These are phyloP conservation scores for Trapa bicornis DNA, from an alignment of 345 rosid genomes.

Conservation along the genomic window DNA sequence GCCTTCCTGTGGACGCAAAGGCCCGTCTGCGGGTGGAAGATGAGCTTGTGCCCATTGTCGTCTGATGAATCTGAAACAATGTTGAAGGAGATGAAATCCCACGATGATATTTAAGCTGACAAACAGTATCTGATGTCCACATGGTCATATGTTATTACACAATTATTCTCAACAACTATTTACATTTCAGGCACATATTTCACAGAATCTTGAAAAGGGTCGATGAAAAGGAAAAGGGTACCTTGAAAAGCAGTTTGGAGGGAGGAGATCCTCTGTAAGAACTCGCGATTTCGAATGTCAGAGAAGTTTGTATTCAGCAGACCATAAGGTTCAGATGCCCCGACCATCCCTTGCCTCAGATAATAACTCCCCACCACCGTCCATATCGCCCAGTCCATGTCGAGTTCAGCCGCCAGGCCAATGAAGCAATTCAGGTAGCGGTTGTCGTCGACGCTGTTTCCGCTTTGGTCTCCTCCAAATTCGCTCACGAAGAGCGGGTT, in stretches of 20 bases:
- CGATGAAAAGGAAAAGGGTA: background rate
- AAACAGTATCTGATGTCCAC: no score
- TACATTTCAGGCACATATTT: no score
- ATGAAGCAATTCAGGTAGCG: constrained; percentile 59
- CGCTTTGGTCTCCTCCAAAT: constrained; percentile 64
- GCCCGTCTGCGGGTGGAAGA: constrained; percentile 67
- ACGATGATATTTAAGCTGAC: no score
- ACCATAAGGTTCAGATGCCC: constrained; percentile 52
- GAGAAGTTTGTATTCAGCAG: constrained; percentile 46
- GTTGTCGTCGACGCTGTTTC: constrained; percentile 35
- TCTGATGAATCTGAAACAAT: constrained; percentile 33
- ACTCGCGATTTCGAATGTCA: constrained; percentile 39
- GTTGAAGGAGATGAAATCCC: background rate
- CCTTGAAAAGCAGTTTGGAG: constrained; percentile 62
- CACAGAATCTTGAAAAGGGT: no score
- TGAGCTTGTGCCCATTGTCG: constrained; percentile 25
- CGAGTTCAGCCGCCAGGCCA: constrained; percentile 56
- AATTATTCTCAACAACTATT: no score
- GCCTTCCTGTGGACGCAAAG: constrained; percentile 42
- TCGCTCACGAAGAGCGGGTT: constrained; percentile 61
- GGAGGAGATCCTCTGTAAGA: constrained; percentile 43
- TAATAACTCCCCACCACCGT: constrained; percentile 70
- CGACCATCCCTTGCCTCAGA: constrained; percentile 49
- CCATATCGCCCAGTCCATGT: constrained; percentile 82
- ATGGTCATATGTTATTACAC: no score